Base-by-base conservation (phyloP, 768 basidiomycete genomes). In the Xerocomellus intermedius region DNA sequence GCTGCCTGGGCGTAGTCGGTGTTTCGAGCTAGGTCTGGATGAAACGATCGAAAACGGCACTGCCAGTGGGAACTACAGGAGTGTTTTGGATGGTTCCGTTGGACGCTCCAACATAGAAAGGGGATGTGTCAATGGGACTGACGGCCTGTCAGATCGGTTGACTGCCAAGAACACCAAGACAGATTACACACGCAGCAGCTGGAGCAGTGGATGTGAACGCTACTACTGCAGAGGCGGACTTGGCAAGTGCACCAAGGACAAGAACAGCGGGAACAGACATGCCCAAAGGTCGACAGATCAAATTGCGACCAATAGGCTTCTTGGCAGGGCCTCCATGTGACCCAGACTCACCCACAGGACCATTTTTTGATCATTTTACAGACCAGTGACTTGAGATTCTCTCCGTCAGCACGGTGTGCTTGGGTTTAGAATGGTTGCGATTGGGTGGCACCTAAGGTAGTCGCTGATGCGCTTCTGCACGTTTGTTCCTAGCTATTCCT, bases 1-100 rank as follows among this genome's bases (percentile, higher is more conserved):
- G 56, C 70, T 51, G 66, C 71, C n/a, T n/a, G 61, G 21, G 55
- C 63, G 50, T 70, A 84, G 59, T 84, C 78, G 8, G 80, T 83
- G 5, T 24, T 64, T 84, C 83, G 35, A 86, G 69, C 79, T 79
- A 84, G 53, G 83, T 80, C 65, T 76, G 61, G 52, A 77, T 74
- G 67, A 81, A 73, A 2, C 78, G 71, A 57, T 79, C 71, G 55
- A 79, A 81, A 19, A 66, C 68, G 54, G 69, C 69, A 16, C 80
- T n/a, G n/a, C n/a, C n/a, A n/a, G n/a, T 79, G 0, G 65, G 16
- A n/a, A 81, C 78, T 24, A 73, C 37, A 0, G 69, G 64, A 1
- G 60, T 16, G 52, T 74, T 73, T 6, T 68, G 54, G 35, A 81
- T 68, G 14, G 77, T 77, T 54, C 69, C 70, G 61, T 81, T 79